These are phyloP conservation scores for Marasmius sp. DNA, from an alignment of 1,284 basidiomycete genomes.

Conservation along the genomic window DNA sequence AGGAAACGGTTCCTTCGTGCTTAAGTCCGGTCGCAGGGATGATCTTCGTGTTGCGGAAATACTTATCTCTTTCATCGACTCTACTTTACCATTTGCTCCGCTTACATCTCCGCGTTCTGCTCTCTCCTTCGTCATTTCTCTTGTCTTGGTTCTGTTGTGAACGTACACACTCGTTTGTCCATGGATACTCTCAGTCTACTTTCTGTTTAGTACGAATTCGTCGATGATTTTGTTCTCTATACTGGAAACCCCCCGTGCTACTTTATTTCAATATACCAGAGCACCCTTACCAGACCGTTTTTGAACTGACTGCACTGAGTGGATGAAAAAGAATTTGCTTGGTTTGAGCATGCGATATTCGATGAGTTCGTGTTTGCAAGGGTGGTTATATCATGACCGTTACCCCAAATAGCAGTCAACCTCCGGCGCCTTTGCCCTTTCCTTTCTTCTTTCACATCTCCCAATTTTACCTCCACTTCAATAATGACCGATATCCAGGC, in stretches of 20 bases:
- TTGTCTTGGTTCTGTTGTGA: conserved; percentile 42
- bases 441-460: conserved; percentile 9
- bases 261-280: conserved; percentile 5
- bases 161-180: conserved; percentile 54
- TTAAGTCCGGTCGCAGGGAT: conserved; percentile 35
- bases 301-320: background rate
- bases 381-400: too few relatives aligned
- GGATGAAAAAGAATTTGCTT: background rate
- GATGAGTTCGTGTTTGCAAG: too few relatives aligned
- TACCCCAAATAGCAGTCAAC: conserved; percentile 2
- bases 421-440: background rate
- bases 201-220: conserved; percentile 49
- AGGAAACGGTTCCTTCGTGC: conserved; percentile 79
- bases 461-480: background rate
- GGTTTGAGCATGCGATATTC: background rate
- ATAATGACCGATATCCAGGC: conserved; percentile 68
- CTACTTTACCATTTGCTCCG: background rate
- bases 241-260: conserved; percentile 19
- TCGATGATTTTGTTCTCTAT: conserved; percentile 28
- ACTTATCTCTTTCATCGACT: background rate
- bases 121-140: conserved; percentile 34
- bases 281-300: background rate
- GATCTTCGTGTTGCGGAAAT: background rate
- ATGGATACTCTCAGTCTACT: conserved; percentile 56
- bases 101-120: conserved; percentile 33